Conservation (phyloP, 768 basidiomycete species). For the Polyporus arcularius region DNA sequence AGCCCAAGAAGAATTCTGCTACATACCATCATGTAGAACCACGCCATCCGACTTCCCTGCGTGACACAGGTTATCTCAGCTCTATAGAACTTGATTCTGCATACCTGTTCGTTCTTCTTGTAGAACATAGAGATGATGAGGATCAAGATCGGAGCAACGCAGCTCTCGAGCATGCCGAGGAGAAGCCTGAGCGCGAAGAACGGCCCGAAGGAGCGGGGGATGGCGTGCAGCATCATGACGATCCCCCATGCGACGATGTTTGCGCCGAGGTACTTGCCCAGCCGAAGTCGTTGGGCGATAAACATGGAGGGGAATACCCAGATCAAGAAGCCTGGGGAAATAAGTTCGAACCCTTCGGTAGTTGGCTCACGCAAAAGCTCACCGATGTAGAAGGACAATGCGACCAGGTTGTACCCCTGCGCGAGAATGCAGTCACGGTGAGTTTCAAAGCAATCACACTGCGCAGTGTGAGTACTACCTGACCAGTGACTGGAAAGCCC, state of each 20-base stretch:
- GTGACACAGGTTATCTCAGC: not conserved
- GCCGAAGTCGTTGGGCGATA: conserved; percentile 57
- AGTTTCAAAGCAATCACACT: not conserved
- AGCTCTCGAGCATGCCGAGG: conserved; percentile 67
- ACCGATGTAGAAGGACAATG: conserved; percentile 67
- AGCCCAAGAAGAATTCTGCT: no score
- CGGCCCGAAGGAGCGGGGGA: conserved; percentile 54
- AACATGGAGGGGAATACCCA: conserved; percentile 72
- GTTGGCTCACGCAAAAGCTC: not conserved
- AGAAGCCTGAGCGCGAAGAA: conserved; percentile 67
- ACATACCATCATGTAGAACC: conserved; percentile 66
- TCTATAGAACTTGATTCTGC: not conserved
- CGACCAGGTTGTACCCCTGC: conserved; percentile 62
- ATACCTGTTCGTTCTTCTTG: conserved; percentile 64
- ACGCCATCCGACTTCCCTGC: conserved; percentile 60
- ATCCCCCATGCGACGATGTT: conserved; percentile 65
- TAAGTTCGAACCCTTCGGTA: not conserved
- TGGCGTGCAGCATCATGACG: conserved; percentile 61
- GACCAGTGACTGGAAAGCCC: conserved; percentile 64
- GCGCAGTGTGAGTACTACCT: conserved; percentile 35
- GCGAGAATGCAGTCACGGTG: conserved; percentile 21
- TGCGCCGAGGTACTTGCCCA: conserved; percentile 62
- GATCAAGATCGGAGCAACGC: conserved; percentile 65
- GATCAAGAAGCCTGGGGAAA: conserved; percentile 48
- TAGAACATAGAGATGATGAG: conserved; percentile 69